Percentiles rank a stretch among this genome's conserved stretches.
These are phyloP conservation scores for Nitzschia putrida DNA, from an alignment of 108 stramenopile species.

Conservation along the genomic window DNA sequence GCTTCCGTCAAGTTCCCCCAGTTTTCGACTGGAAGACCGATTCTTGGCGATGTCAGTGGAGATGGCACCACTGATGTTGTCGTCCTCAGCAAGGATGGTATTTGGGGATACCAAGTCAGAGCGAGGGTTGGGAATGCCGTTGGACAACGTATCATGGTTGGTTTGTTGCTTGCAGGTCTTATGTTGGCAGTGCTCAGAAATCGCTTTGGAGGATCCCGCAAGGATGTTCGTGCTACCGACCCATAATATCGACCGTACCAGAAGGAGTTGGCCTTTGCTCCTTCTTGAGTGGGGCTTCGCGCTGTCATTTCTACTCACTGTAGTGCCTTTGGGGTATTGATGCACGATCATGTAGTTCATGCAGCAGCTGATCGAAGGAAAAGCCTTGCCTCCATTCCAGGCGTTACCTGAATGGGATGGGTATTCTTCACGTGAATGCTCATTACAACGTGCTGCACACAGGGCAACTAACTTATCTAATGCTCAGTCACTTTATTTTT, in stretches of 20 bases:
- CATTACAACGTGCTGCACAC: too few species aligned
- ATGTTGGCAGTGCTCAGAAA: constrained; percentile 67
- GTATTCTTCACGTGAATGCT: too few species aligned
- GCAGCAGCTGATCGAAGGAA: too few species aligned
- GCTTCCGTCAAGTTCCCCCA: constrained; percentile 70
- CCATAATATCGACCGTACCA: not conserved
- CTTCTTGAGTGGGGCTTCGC: too few species aligned
- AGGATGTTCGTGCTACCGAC: constrained; percentile 67
- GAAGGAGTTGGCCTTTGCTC: too few species aligned
- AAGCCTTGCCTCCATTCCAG: too few species aligned
- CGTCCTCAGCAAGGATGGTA: constrained; percentile 63
- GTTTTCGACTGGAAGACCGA: constrained; percentile 49
- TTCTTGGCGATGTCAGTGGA: constrained; percentile 75
- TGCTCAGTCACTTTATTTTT: too few species aligned
- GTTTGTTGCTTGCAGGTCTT: constrained; percentile 60
- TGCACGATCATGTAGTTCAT: too few species aligned
- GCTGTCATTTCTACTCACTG: too few species aligned
- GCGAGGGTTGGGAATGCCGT: constrained; percentile 56
- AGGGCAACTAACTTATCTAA: too few species aligned
- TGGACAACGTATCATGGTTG: constrained; percentile 59
- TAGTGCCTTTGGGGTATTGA: too few species aligned
- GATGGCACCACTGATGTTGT: constrained; percentile 84
- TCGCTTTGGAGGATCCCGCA: constrained; percentile 48
- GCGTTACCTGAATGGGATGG: too few species aligned
- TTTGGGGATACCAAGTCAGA: constrained; percentile 81